Base-by-base conservation (phyloP, 2,329 filamentous ascomycete species). In the Fusarium buharicum region DNA sequence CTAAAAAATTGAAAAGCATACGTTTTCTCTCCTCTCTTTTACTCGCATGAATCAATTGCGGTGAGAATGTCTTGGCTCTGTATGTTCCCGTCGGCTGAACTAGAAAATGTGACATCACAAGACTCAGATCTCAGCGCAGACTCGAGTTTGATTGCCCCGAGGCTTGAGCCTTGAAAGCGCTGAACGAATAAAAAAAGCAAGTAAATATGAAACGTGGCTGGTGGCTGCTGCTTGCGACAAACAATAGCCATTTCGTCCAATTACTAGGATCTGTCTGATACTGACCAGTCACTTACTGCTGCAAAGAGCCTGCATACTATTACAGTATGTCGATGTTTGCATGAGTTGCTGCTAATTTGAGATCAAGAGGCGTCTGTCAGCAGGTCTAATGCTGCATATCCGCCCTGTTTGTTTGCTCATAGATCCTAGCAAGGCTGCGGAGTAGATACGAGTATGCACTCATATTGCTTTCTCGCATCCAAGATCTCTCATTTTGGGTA, bases 31-130 rank as follows among this genome's bases (percentile, higher is more conserved):
- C 24, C 24, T 28, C 27, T 28, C 7, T 28, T 13, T 28, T 10
- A 11, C 27, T 3, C 27, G 27, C 12, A 28, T 11, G 11, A 28
- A 28, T 10, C 27, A 31, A 39, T 50, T 53, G 24, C 37, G 61
- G 61, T 58, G 36, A 41, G 33, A 16, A 18, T n/a, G 30, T 16
- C 46, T 30, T 13, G 45, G 8, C 33, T 24, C 30, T 59, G 56
- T 55, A 39, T 12, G 48, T 28, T 50, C 55, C 61, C 50, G 45
- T 36, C 36, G 14, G 43, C 46, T 52, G 49, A 56, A 45, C 37
- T 30, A 33, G 38, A 34, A 44, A 37, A 16, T 48, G 38, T 4
- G 6, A 51, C 38, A 50, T 38, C 55, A 60, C 22, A 39, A 13
- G 17, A n/a, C 30, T 30, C 36, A 14, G 8, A 33, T 34, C 37